Evolutionary conservation across 768 basidiomycete genomes (phyloP).

Genomic region (Kwoniella newhampshirensis): DNA sequence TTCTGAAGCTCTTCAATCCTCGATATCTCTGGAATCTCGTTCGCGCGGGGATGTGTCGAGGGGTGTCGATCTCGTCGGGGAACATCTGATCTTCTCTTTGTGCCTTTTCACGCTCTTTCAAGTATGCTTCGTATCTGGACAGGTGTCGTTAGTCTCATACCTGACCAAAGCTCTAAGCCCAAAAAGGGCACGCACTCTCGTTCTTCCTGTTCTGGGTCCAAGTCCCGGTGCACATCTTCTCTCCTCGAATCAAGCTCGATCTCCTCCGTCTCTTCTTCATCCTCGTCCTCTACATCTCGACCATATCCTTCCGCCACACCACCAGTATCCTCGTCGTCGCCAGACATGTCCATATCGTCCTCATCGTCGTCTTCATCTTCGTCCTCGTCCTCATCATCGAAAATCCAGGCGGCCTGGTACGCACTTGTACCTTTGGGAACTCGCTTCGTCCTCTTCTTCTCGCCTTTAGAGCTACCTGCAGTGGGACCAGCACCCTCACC

Average conservation of each 20-base stretch:
- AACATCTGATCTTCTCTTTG: conserved; percentile 77
- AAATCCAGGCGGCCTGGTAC: conserved; percentile 95
- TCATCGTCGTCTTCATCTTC: conserved; percentile 59
- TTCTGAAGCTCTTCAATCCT: conserved; percentile 86
- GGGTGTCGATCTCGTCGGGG: conserved; percentile 95
- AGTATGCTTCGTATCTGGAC: conserved; percentile 53
- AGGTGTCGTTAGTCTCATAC: conserved; percentile 45
- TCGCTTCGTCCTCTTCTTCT: conserved; percentile 72
- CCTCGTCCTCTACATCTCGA: conserved; percentile 27
- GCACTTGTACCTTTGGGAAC: conserved; percentile 94
- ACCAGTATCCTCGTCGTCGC: conserved; percentile 46
- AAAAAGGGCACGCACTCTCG: conserved; percentile 64
- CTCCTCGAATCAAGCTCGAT: conserved; percentile 58
- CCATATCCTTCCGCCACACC: conserved; percentile 36
- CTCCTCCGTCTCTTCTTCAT: conserved; percentile 58
- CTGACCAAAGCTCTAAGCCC: neutral
- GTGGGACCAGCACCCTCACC: conserved; percentile 54
- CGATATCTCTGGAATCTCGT: conserved; percentile 87
- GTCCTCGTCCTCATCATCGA: conserved; percentile 74
- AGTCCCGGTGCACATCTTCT: conserved; percentile 61
- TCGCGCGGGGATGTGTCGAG: conserved; percentile 73
- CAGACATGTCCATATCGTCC: conserved; percentile 53
- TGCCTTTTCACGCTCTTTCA: conserved; percentile 54
- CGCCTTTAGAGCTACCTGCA: conserved; percentile 56
- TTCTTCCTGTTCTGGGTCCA: conserved; percentile 71